Conservation (phyloP, 106 monocot species). For the Dactylorhiza incarnata region DNA sequence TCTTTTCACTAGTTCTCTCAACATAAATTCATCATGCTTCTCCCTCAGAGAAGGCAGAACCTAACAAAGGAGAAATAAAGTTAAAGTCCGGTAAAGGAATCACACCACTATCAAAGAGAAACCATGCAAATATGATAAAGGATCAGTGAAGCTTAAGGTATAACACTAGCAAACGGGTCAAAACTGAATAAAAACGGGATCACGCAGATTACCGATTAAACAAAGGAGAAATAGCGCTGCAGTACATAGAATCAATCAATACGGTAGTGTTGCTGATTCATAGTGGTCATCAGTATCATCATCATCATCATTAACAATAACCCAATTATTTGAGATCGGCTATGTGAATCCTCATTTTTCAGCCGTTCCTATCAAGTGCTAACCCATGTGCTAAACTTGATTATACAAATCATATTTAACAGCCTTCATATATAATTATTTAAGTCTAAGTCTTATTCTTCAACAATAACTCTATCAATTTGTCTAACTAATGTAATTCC, state of each 20-base stretch:
- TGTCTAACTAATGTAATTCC: no score
- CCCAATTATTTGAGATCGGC: no score
- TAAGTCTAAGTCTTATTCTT: no score
- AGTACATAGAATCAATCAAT: not conserved
- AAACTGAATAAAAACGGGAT: not conserved
- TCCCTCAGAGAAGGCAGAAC: conserved; percentile 66
- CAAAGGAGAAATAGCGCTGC: not conserved
- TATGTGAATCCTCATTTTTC: not conserved
- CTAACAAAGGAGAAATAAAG: conserved; percentile 18
- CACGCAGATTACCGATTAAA: not conserved
- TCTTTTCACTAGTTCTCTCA: conserved; percentile 66
- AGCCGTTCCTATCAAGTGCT: not conserved
- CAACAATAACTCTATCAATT: no score
- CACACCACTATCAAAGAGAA: not conserved
- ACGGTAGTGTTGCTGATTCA: not conserved
- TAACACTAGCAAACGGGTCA: not conserved
- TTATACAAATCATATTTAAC: no score
- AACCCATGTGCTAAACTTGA: no score
- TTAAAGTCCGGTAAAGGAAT: not conserved
- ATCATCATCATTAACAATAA: no score
- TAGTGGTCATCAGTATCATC: not conserved
- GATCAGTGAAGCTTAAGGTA: not conserved
- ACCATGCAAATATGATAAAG: not conserved
- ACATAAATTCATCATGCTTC: conserved; percentile 71
- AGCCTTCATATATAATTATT: no score